Base-by-base conservation (phyloP, 2,329 filamentous ascomycete genomes). In the Pseudogymnoascus sp. region DNA sequence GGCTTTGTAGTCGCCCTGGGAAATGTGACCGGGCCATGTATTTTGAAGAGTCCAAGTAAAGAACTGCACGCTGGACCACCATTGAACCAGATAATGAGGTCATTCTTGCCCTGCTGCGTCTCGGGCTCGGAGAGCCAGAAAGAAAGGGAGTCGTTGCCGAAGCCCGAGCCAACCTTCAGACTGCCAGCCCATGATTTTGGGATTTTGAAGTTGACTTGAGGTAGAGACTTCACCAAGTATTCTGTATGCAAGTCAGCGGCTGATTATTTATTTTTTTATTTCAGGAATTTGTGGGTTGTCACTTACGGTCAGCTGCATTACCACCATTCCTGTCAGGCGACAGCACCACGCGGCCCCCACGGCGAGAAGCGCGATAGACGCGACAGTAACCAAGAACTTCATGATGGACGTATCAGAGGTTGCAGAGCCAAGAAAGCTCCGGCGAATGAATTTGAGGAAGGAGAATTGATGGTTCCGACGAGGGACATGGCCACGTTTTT, bases 101-200 rank as follows among this genome's bases (percentile, higher is more conserved):
- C 58, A 37, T 63, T 25, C 16, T 37, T 63, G 38, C 25, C 58
- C 7, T 23, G 25, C 1, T 45, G 7, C 3, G 25, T 45, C 55
- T 63, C 62, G 3, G 62, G 37, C 45, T 63, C 58, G 59, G 59
- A 63, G 6, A 63, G 62, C 58, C 62, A 63, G 58, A 63, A 63
- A 28, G 61, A 63, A 4, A 63, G 38, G 5, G 55, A 45, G 18
- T 61, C 40, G n/a, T 8, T 52, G 25, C 62, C 40, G 31, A 31
- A 63, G 1, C 35, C 41, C 5, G 16, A 21, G 16, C 62, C 62
- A 11, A 63, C 43, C 8, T 38, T 21, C 12, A 63, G 23, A 8
- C 25, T 35, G 58, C 55, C 62, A 5, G 62, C 62, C 62, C 55
- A 63, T 43, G 62, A 63, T 23, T 49, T 33, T n/a, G 62, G 62